These are phyloP conservation scores for Fusarium staphyleae DNA, from an alignment of 2,329 filamentous ascomycete species.

Conservation along the genomic window DNA sequence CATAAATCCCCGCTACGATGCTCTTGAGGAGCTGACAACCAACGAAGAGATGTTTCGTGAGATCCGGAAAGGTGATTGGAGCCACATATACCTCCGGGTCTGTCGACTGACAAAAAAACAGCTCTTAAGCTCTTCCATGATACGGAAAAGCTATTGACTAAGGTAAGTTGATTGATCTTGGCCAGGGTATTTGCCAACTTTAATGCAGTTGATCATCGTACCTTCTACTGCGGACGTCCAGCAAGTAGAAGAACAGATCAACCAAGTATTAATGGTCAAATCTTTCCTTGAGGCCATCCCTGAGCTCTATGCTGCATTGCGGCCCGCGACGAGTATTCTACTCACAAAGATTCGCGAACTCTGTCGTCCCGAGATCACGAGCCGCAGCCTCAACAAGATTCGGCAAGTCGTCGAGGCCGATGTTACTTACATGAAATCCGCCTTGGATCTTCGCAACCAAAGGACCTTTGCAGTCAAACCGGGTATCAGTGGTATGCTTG, in stretches of 20 bases:
- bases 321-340: constrained; percentile 68
- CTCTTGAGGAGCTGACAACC: constrained; percentile 79
- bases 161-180: constrained; percentile 53
- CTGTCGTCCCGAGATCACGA: constrained; percentile 69
- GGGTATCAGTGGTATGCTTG: constrained; percentile 83
- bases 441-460: constrained; percentile 88
- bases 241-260: constrained; percentile 80
- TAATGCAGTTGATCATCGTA: constrained; percentile 74
- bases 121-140: constrained; percentile 79
- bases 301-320: constrained; percentile 72
- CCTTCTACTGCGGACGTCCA: constrained; percentile 70
- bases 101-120: constrained; percentile 36
- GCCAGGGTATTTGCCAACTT: not conserved
- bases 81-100: fast-evolving
- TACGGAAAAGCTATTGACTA: constrained; percentile 79
- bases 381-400: constrained; percentile 70
- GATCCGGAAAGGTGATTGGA: constrained; percentile 69
- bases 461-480: constrained; percentile 88
- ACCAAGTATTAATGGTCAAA: constrained; percentile 87
- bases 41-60: constrained; percentile 87
- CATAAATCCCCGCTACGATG: constrained; percentile 77
- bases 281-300: constrained; percentile 75
- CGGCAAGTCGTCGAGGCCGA: constrained; percentile 78
- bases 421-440: constrained; percentile 76
- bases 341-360: constrained; percentile 72